Base-by-base conservation (phyloP, 2,329 filamentous ascomycete genomes). In the Aspergillus latus region DNA sequence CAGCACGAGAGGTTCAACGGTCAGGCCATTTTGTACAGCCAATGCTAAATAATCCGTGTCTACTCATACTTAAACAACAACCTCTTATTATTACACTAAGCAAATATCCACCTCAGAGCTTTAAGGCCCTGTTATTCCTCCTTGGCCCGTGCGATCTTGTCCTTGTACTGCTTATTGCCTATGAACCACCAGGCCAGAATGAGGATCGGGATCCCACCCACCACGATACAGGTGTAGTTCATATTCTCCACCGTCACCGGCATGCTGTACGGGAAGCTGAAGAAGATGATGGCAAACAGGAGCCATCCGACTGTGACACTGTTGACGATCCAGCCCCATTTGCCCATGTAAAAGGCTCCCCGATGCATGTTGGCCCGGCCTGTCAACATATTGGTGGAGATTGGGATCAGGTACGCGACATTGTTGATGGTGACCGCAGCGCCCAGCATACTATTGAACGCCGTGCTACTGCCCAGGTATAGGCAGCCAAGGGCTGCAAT, bases 371-470 rank as follows among this genome's bases (percentile, higher is more conserved):
- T 56, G 4, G 2, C 34, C 1, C 54, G 47, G 9, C 54, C 42
- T 0, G 54, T 56, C 0, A 56, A 42, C 54, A 56, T 56, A 11
- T 56, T 56, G 2, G 54, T 56, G 3, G 34, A 32, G 9, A 56
- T 52, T 0, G 54, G 54, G 21, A 56, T 51, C 10, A 56, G 10
- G 2, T 52, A 56, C 4, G 54, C 47, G 5, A 56, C 42, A 15
- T 56, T 56, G 28, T 56, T 56, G 42, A 56, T 56, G 2, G 54
- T 56, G 5, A 56, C 54, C 1, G 54, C 54, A 1, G 54, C 54
- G 7, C 54, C 54, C 4, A 56, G 42, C 54, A 56, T 56, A 28
- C 54, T 56, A 40, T 58, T 58, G 29, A 58, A 58, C 5, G 56
- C 56, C 2, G 56, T 58, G 11, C 46, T 54, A 11, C 46, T 50